A percentile compares a stretch with the other conserved stretches of the same genome.
phyloP scores from a whole-genome alignment of 495 filamentous ascomycete genomes.

The Aspergillus baeticus region DNA sequence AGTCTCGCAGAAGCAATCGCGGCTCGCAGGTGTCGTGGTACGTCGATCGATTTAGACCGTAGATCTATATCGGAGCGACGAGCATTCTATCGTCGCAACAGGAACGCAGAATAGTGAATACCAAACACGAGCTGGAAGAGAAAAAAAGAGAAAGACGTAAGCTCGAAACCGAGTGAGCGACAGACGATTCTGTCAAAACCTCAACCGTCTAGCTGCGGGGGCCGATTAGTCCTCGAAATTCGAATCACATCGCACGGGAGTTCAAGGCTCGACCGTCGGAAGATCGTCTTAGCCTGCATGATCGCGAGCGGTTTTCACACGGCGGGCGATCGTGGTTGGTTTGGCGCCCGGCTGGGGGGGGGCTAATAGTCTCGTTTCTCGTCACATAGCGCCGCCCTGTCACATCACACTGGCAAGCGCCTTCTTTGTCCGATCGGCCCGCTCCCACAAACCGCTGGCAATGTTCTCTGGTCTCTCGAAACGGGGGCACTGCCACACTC shows the following conservation, averaged over 20 bases:
- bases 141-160: no score
- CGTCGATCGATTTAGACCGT: no score
- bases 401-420: conserved; percentile 25
- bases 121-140: no score
- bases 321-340: conserved; percentile 3
- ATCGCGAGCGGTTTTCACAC: conserved; percentile 8
- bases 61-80: no score
- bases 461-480: not conserved
- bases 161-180: no score
- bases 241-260: not conserved
- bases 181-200: no score
- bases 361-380: conserved; percentile 20
- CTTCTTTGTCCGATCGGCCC: conserved; percentile 1
- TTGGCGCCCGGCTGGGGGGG: not conserved
- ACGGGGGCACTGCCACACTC: conserved; percentile 10
- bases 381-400: conserved; percentile 22
- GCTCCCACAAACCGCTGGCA: not conserved
- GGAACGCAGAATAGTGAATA: no score
- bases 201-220: not conserved
- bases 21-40: not conserved
- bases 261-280: conserved; percentile 3
- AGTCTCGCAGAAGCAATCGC: not conserved
- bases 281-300: conserved; percentile 11
- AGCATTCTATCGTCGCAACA: no score
- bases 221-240: not conserved